Evolutionary conservation across 208 protist species (phyloP).

Genomic region (Endotrypanum monterogeii): DNA sequence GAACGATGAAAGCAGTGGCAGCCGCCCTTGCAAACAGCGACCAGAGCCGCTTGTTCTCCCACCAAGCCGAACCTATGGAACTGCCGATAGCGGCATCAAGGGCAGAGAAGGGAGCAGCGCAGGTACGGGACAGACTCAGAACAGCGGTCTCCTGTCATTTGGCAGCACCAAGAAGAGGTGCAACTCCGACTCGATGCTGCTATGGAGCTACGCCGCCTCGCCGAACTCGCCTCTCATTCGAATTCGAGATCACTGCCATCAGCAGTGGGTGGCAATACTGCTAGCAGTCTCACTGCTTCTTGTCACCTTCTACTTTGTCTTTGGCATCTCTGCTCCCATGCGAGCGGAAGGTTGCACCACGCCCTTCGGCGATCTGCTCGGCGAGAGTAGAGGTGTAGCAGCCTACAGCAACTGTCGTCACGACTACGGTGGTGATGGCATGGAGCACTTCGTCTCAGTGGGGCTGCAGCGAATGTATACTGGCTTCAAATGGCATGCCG

Average conservation of each 20-base stretch:
- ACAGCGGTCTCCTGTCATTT: neutral
- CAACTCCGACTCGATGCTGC: slow-evolving; percentile 13
- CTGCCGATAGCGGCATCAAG: slow-evolving; percentile 12
- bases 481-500: slow-evolving; percentile 60
- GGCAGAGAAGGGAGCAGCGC: neutral
- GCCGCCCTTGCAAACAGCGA: slow-evolving; percentile 23
- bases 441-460: slow-evolving; percentile 63
- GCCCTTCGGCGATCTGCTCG: slow-evolving; percentile 59
- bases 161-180: neutral
- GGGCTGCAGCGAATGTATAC: slow-evolving; percentile 54
- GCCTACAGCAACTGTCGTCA: slow-evolving; percentile 80
- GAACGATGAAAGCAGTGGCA: neutral
- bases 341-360: slow-evolving; percentile 36
- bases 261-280: slow-evolving; percentile 66
- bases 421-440: slow-evolving; percentile 37
- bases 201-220: slow-evolving; percentile 49
- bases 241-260: slow-evolving; percentile 68
- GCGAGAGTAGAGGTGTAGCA: slow-evolving; percentile 46
- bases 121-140: neutral
- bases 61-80: slow-evolving; percentile 36
- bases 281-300: slow-evolving; percentile 51
- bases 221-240: slow-evolving; percentile 45
- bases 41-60: slow-evolving; percentile 41
- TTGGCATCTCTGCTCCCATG: slow-evolving; percentile 35
- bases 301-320: slow-evolving; percentile 58